Evolutionary conservation across 2,329 filamentous ascomycete species (phyloP).

Genomic region (Arthrobotrys pseudoclavata): DNA sequence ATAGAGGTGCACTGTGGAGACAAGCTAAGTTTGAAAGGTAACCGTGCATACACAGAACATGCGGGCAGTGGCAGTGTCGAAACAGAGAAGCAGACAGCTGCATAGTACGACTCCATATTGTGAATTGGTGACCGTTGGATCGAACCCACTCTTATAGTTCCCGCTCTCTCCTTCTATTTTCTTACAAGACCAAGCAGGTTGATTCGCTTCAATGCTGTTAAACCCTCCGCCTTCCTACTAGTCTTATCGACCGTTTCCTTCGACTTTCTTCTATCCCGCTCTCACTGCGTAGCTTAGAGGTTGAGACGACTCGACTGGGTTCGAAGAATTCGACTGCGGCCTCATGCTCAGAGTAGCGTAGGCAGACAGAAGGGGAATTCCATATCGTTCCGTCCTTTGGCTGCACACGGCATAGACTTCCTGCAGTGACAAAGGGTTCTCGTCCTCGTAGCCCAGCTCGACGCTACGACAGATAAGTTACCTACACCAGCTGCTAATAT

Average conservation of each 20-base stretch:
- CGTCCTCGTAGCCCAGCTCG: conserved; percentile 25
- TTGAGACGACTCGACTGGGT: conserved; percentile 45
- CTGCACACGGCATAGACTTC: conserved; percentile 60
- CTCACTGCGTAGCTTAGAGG: conserved; percentile 33
- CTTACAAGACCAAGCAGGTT: conserved; percentile 50
- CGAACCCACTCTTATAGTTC: conserved; percentile 46
- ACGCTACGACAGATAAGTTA: conserved; percentile 18
- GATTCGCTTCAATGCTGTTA: conserved; percentile 53
- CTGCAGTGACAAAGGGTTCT: conserved; percentile 46
- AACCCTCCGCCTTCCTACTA: conserved; percentile 49
- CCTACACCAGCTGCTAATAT: conserved; percentile 1
- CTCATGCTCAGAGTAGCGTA: conserved; percentile 31
- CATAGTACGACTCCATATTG: conserved; percentile 40
- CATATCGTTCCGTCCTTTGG: conserved; percentile 54
- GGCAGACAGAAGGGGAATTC: conserved; percentile 56
- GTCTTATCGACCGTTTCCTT: conserved; percentile 47
- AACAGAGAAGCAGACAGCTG: conserved; percentile 37
- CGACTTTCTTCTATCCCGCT: conserved; percentile 22
- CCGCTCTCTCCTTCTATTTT: conserved; percentile 41
- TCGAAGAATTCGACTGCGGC: conserved; percentile 52
- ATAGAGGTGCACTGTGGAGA: conserved; percentile 36
- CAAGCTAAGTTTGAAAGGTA: conserved; percentile 44
- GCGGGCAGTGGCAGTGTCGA: conserved; percentile 54
- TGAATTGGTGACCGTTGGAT: conserved; percentile 45
- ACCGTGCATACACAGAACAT: conserved; percentile 53